Conservation (phyloP, 2,329 filamentous ascomycete genomes). For the Bipolaris gigantea region DNA sequence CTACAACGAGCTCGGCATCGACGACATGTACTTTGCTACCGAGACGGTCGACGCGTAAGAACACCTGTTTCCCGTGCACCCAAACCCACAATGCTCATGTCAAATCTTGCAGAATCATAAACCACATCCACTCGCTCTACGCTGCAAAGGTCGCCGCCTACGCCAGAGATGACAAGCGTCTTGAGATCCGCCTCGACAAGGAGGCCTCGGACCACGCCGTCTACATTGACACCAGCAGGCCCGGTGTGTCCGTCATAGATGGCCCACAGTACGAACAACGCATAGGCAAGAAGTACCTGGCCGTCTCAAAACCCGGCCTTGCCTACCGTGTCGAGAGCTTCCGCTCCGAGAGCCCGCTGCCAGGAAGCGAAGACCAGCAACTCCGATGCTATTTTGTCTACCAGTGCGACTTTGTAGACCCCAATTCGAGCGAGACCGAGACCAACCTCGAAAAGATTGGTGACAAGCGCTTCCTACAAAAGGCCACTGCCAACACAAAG, state of each 20-base stretch:
- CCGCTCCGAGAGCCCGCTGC: constrained; percentile 81
- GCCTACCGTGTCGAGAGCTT: constrained; percentile 96
- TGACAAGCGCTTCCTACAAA: constrained; percentile 91
- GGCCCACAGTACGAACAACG: constrained; percentile 93
- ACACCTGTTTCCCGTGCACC: not conserved
- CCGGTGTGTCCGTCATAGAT: constrained; percentile 72
- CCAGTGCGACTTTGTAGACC: constrained; percentile 85
- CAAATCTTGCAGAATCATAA: constrained; percentile 63
- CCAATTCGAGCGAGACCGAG: constrained; percentile 73
- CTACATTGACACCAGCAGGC: constrained; percentile 96
- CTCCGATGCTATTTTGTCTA: constrained; percentile 99
- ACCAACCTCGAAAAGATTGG: constrained; percentile 89
- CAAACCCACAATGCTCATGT: constrained; percentile 15
- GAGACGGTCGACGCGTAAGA: constrained; percentile 72
- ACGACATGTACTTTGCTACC: constrained; percentile 97
- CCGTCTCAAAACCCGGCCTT: constrained; percentile 69
- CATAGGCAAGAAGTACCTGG: constrained; percentile 93
- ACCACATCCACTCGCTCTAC: constrained; percentile 93
- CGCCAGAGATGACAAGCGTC: constrained; percentile 86
- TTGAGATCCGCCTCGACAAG: constrained; percentile 95
- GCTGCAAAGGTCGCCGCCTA: constrained; percentile 95
- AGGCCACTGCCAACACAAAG: constrained; percentile 94
- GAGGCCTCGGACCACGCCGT: constrained; percentile 93
- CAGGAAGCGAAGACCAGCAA: constrained; percentile 74
- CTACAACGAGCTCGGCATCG: constrained; percentile 95